Conservation (phyloP, 1,284 basidiomycete genomes). For the Leucocoprinus gongylophorus region DNA sequence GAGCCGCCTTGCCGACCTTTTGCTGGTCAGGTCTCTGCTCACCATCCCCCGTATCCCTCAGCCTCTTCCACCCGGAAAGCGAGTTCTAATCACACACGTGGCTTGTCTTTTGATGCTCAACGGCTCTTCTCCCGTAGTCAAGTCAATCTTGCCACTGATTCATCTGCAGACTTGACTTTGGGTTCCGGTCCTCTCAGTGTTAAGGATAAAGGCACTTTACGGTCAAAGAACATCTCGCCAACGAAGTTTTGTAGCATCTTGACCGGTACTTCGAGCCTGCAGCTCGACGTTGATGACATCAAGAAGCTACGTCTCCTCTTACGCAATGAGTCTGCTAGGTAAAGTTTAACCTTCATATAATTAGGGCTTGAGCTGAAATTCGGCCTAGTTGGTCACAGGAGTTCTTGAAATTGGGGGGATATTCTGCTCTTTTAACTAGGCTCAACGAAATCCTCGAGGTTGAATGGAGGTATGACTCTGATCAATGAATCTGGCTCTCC, state of each 20-base stretch:
- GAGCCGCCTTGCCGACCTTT: constrained; percentile 26
- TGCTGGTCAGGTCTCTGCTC: constrained; percentile 34
- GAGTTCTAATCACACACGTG: constrained; percentile 42
- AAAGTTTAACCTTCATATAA: constrained; percentile 13
- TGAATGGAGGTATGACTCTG: constrained; percentile 80
- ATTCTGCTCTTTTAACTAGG: constrained; percentile 73
- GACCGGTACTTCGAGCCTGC: constrained; percentile 55
- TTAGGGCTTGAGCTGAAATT: not conserved
- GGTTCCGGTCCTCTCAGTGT: constrained; percentile 30
- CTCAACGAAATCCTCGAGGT: constrained; percentile 91
- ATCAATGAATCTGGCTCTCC: not conserved
- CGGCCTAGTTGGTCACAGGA: constrained; percentile 77
- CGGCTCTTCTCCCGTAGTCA: constrained; percentile 44
- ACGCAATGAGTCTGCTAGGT: constrained; percentile 82
- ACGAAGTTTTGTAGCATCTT: constrained; percentile 60
- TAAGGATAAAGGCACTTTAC: constrained; percentile 39
- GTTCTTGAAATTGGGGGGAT: constrained; percentile 84
- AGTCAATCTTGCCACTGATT: constrained; percentile 34
- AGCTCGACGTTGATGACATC: constrained; percentile 65
- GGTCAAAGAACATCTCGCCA: constrained; percentile 50
- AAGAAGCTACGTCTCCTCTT: constrained; percentile 77
- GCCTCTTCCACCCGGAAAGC: constrained; percentile 38
- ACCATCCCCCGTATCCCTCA: constrained; percentile 35
- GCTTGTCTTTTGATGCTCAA: constrained; percentile 46
- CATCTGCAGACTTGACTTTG: constrained; percentile 34